Conservation (phyloP, 2,329 filamentous ascomycete genomes). For the Paecilomyces niveus region DNA sequence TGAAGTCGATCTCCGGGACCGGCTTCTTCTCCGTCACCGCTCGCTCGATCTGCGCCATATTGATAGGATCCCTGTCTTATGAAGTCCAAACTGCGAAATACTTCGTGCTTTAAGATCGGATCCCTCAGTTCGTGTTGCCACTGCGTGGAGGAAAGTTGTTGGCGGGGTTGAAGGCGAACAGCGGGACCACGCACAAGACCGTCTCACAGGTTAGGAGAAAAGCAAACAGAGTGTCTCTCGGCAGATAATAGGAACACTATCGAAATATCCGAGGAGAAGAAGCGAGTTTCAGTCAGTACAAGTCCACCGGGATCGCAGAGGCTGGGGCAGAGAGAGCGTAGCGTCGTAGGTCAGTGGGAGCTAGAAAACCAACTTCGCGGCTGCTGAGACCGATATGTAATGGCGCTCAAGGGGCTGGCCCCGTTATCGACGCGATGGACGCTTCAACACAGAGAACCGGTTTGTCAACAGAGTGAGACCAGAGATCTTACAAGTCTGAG, state of each 20-base stretch:
- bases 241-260: not conserved
- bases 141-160: not conserved
- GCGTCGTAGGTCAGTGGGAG: not conserved
- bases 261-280: not conserved
- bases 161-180: not conserved
- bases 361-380: not conserved
- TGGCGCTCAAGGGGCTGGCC: not conserved
- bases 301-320: not conserved
- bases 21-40: conserved; percentile 94
- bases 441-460: not conserved
- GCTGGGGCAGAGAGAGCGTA: not conserved
- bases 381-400: not conserved
- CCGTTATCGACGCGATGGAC: not conserved
- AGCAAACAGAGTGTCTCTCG: not conserved
- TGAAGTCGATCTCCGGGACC: conserved; percentile 96
- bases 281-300: not conserved
- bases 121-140: not conserved
- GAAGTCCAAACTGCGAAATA: not conserved
- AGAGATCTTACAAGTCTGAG: not conserved
- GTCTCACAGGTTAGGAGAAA: not conserved
- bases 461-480: not conserved
- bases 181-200: not conserved
- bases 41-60: conserved; percentile 58
- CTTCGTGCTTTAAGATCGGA: not conserved
- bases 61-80: conserved; percentile 9